phyloP scores from a whole-genome alignment of 2,329 filamentous ascomycete genomes.

The Dactylellina drechsleri region DNA sequence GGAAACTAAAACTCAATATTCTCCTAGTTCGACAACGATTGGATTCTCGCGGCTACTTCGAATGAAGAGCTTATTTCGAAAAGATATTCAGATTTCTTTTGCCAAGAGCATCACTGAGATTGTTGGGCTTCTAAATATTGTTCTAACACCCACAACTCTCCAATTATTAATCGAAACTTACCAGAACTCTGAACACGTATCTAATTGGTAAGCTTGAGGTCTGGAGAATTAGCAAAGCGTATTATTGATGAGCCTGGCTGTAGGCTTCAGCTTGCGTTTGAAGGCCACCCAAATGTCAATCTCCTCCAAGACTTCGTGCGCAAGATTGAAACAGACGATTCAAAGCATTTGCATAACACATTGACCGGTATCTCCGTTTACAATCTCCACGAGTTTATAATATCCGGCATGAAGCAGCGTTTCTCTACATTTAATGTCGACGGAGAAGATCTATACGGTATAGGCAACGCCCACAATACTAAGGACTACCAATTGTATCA shows the following conservation, averaged over 20 bases:
- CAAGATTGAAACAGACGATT: neutral
- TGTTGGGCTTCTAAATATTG: neutral
- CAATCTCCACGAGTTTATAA: slow-evolving; percentile 25
- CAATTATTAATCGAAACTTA: slow-evolving; percentile 16
- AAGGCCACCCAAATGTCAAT: slow-evolving; percentile 26
- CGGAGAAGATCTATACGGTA: neutral
- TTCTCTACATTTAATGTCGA: neutral
- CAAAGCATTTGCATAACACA: neutral
- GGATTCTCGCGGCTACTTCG: slow-evolving; percentile 13
- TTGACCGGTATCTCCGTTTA: slow-evolving; percentile 3
- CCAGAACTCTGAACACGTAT: slow-evolving; percentile 17
- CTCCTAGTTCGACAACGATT: neutral
- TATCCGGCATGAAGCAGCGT: slow-evolving; percentile 19
- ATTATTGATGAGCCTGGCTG: neutral
- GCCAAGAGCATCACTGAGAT: neutral
- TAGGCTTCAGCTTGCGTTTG: slow-evolving; percentile 27
- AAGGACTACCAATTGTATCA: neutral
- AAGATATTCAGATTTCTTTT: slow-evolving; percentile 34
- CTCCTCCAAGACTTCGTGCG: slow-evolving; percentile 25
- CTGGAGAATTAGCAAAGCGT: neutral
- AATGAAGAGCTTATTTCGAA: slow-evolving; percentile 34
- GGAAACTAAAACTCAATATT: neutral
- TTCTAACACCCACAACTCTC: neutral
- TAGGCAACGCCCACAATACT: neutral
- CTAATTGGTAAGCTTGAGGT: slow-evolving; percentile 13